Evolutionary conservation across 768 basidiomycete species (phyloP), one percentile per base, ranked within the genome.

Genomic region (Collybia sordida): DNA sequence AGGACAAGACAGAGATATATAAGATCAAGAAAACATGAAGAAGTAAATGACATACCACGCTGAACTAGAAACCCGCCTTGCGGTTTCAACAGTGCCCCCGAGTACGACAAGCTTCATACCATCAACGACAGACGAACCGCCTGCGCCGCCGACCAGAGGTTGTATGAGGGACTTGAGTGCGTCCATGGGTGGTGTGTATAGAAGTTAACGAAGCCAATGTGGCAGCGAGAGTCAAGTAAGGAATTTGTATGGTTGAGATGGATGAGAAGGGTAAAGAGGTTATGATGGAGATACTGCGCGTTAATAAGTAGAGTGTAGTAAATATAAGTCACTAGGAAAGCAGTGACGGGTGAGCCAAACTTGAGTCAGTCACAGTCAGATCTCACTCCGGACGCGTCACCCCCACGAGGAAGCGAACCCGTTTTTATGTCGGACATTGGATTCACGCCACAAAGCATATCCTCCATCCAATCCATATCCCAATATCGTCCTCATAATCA

Each of bases 31-130:
- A 12, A 28, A 18, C 46, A 39, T 42, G 38, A 17, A n/a, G 12
- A 22, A 39, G 49, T 35, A 52, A 46, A n/a, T 21, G 17, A 49
- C 80, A 52, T 61, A 87, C 90, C 90, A 92, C 38, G 87, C 90
- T 50, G 87, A 85, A 68, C 88, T 89, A 18, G 88, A 88, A 25
- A 90, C 82, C 54, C 90, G 74, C 60, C 90, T 77, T 0, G 90
- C 90, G 0, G 90, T 93, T 71, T 92, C 90, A 50, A 93, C 90
- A 1, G 90, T 91, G 49, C 90, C 90, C 51, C 90, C 90, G 44
- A 93, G 77, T 39, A 92, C 88, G 69, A 93, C 90, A 63, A 92
- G 87, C 72, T 93, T 93, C 76, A 91, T 85, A 56, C 89, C 90
- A 62, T 93, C 90, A 68, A 93, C 80, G 74, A 91, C 82, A 42